Evolutionary conservation across 305 asterid species (phyloP), one percentile per base, ranked within the genome.

Genomic region (Ruellia speciosa): DNA sequence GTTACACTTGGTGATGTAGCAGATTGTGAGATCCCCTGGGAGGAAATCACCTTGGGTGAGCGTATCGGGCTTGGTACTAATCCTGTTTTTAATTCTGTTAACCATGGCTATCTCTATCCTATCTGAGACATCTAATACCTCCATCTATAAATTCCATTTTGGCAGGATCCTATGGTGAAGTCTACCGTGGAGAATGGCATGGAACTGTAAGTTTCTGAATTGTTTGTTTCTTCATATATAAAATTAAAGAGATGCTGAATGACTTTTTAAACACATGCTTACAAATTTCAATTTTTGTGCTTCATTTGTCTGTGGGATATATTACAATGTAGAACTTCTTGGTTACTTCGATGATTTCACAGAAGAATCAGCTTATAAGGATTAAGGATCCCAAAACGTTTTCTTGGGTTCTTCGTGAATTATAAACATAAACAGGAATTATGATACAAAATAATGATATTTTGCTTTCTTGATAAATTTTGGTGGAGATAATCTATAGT

Each of bases 131-230:
- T 64, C 40, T 15, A 46, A 53, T 65, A 43, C 51, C 65, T 58
- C 49, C 52, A 31, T 40, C 54, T 46, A 43, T 39, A 31, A 7
- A 31, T 56, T 62, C 52, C 56, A 66, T 63, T 73, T 34, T 65
- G 71, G 56, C 76, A 90, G 97, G 97, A 72, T 90, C 96, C 65
- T 90, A 90, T 56, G 98, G 98, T 12, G 98, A 90, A 84, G 98
- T 90, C 48, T 85, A 85, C 51, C 96, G 80, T 63, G 98, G 96
- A 53, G 98, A 90, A 54, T 90, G 96, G 98, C 96, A 87, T 72
- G 98, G 94, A 79, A 90, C 98, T 73, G 98, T 90, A 77, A 90
- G 98, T 86, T 64, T 62, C 40, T 69, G 33, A 49, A 61, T 24
- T 24, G 4, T 24, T 24, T 24, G 4, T 24, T 24, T 24, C 3